Percentiles rank a stretch among this genome's conserved stretches.
These are phyloP conservation scores for Nothophaeocryptopus gaeumannii DNA, from an alignment of 2,329 filamentous ascomycete genomes.

Conservation along the genomic window DNA sequence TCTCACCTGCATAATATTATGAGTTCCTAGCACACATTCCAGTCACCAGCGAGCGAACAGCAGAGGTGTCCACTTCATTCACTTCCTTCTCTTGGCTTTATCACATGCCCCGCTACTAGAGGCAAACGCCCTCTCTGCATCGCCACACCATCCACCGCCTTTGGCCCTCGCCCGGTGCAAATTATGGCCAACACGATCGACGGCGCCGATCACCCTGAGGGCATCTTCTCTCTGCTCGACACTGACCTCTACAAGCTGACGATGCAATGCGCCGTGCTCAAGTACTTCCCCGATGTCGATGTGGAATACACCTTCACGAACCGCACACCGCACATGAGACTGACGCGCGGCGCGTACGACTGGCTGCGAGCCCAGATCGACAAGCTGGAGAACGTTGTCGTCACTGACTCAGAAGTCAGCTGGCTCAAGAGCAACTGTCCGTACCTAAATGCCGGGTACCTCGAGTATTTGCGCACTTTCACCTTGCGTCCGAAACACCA, in stretches of 20 bases:
- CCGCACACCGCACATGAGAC: conserved; percentile 87
- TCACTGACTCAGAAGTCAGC: conserved; percentile 73
- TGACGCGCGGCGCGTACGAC: conserved; percentile 75
- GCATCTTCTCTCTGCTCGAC: conserved; percentile 47
- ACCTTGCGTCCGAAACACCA: conserved; percentile 78
- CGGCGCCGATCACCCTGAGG: conserved; percentile 30
- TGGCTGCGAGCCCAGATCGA: conserved; percentile 84
- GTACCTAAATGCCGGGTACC: conserved; percentile 75
- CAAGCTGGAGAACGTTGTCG: conserved; percentile 76
- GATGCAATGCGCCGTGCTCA: conserved; percentile 95
- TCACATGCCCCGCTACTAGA: not conserved
- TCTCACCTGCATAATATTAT: not conserved
- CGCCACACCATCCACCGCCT: not conserved
- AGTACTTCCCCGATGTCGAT: conserved; percentile 76
- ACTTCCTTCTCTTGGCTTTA: not conserved
- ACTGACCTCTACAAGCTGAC: conserved; percentile 89
- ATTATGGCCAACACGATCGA: conserved; percentile 20
- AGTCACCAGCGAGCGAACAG: too few species aligned
- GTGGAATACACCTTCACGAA: conserved; percentile 96
- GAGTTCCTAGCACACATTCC: too few species aligned
- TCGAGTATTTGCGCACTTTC: conserved; percentile 78
- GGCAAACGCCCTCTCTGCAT: not conserved
- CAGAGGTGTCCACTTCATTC: not conserved
- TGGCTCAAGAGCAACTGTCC: conserved; percentile 77
- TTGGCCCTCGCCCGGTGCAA: not conserved